Base-by-base conservation (phyloP, 768 basidiomycete genomes). In the Dioszegia aurantiaca region DNA sequence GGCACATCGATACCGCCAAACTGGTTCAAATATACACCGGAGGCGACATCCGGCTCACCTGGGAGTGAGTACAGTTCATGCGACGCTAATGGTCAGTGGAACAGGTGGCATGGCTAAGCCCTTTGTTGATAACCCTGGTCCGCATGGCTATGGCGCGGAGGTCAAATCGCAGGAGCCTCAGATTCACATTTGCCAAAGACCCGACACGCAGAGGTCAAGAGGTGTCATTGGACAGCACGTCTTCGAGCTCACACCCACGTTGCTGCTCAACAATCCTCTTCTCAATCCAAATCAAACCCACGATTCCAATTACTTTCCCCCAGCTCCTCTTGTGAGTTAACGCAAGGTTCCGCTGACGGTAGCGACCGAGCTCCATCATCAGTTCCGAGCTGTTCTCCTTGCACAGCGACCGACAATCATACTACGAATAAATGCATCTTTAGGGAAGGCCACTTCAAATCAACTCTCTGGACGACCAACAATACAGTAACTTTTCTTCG, bases 151-250 rank as follows among this genome's bases (percentile, higher is more conserved):
- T 62, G 76, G 68, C 67, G 81, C 78, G 64, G 81, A 77, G 55
- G 76, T 80, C 3, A 82, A 85, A 72, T 80, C 81, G 31, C 87
- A 88, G 67, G 90, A 93, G 62, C 85, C 89, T 2, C 84, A 86
- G 30, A 86, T 94, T 16, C 91, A 94, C 62, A 88, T 86, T 6
- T 89, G 91, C 39, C 36, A 40, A 17, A 11, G 51, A 36, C 39
- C 51, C 4, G 51, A 53, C 6, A 51, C 48, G 2, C 51, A 40
- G 30, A 12, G 23, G 27, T 3, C 47, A 3, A 24, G 51, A 16
- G 51, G 51, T 24, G 51, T 53, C 17, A 53, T 53, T 23, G 51
- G 37, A 4, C 51, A 53, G 31, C 31, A 27, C 57, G 73, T 72
- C 5, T 76, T 68, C 55, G 75, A 76, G 56, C 65, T 76, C 10